Conservation (phyloP, 441 rosid species). For the Hura crepitans region DNA sequence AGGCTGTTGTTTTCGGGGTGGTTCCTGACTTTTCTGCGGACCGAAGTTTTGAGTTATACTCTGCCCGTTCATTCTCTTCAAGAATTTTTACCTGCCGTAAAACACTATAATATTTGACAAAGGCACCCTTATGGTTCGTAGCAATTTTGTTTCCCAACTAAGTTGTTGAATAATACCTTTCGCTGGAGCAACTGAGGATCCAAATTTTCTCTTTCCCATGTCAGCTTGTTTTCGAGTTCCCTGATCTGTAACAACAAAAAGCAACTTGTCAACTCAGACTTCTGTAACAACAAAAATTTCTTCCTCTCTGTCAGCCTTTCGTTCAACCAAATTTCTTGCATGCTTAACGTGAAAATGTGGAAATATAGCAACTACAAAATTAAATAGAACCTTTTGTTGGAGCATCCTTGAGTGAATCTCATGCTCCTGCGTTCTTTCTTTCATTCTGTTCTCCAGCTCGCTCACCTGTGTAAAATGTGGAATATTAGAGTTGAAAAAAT, state of each 20-base stretch:
- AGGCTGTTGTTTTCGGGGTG: constrained; percentile 20
- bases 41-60: neutral
- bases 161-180: constrained; percentile 21
- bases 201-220: constrained; percentile 7
- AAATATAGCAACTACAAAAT: no score
- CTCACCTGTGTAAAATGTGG: constrained; percentile 28
- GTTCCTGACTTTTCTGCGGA: constrained; percentile 21
- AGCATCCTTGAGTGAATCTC: constrained; percentile 31
- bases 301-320: neutral
- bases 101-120: neutral
- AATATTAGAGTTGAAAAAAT: constrained; percentile 5
- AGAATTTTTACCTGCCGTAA: constrained; percentile 16
- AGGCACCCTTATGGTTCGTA: no score
- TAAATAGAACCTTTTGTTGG: constrained; percentile 39
- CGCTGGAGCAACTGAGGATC: constrained; percentile 12
- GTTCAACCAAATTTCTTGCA: neutral
- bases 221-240: constrained; percentile 27
- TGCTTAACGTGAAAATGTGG: neutral
- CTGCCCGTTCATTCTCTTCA: constrained; percentile 21
- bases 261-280: neutral
- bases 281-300: neutral
- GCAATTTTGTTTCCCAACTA: neutral
- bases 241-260: constrained; percentile 12
- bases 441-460: constrained; percentile 33
- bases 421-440: constrained; percentile 28